phyloP scores from a whole-genome alignment of 2,329 filamentous ascomycete genomes.

The Aurifilum marmelostoma region DNA sequence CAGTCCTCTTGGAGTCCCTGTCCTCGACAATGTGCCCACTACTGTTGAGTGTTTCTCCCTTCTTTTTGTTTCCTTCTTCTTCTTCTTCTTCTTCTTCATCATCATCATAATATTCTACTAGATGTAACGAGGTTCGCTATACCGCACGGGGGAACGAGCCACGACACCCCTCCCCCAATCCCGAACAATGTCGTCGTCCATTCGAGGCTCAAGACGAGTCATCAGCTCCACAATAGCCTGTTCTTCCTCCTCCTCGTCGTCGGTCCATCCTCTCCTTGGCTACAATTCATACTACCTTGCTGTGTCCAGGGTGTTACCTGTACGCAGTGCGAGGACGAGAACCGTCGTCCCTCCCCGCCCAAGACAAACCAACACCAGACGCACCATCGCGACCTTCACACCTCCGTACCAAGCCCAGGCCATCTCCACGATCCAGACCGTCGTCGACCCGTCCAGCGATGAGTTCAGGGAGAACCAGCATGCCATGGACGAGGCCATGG shows the following conservation, averaged over 20 bases:
- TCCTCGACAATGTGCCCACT: background rate
- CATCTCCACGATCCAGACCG: conserved; percentile 77
- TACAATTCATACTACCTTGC: background rate
- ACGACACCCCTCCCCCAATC: background rate
- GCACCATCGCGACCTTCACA: conserved; percentile 73
- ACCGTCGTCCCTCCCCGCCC: conserved; percentile 30
- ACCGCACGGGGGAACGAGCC: conserved; percentile 11
- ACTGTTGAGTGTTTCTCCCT: background rate
- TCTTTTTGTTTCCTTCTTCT: background rate
- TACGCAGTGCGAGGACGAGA: background rate
- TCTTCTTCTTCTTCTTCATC: conserved; percentile 9
- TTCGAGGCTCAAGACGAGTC: conserved; percentile 19
- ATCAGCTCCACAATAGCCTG: conserved; percentile 17
- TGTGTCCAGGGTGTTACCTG: background rate
- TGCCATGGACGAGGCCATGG: conserved; percentile 76
- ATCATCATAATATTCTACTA: conserved; percentile 1
- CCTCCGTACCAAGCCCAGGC: conserved; percentile 80
- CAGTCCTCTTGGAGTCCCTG: background rate
- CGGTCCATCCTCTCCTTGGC: background rate
- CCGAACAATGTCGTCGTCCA: conserved; percentile 21
- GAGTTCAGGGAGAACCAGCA: conserved; percentile 81
- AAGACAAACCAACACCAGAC: conserved; percentile 31
- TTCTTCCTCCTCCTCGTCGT: conserved; percentile 13
- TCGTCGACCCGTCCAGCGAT: conserved; percentile 74
- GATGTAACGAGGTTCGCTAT: conserved; percentile 5